Conservation (phyloP, 441 rosid species). For the Jatropha multifida region DNA sequence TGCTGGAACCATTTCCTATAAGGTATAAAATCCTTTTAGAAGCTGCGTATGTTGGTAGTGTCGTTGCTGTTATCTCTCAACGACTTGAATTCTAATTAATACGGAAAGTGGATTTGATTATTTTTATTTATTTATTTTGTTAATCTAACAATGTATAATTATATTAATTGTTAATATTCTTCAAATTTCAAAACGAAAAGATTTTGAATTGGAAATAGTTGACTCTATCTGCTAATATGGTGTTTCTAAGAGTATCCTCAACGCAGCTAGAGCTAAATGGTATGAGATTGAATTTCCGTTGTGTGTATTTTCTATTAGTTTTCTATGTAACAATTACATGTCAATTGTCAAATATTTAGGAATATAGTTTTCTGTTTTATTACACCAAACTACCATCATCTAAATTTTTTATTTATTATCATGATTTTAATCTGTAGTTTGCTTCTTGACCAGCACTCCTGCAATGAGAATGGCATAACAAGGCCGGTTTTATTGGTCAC, state of each 20-base stretch:
- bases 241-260: background rate
- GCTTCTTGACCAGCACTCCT: slow-evolving; percentile 59
- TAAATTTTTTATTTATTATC: background rate
- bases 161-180: background rate
- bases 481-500: slow-evolving; percentile 81
- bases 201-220: background rate
- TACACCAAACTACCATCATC: background rate
- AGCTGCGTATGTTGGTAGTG: background rate
- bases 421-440: slow-evolving; percentile 15
- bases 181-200: background rate
- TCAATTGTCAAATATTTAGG: background rate
- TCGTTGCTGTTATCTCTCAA: background rate
- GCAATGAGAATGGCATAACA: slow-evolving; percentile 57
- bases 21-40: slow-evolving; percentile 38
- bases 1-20: slow-evolving; percentile 80
- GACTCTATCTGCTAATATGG: background rate
- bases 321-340: background rate
- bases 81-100: background rate
- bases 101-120: background rate
- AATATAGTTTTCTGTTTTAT: background rate
- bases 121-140: background rate
- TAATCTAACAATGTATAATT: background rate
- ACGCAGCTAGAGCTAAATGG: background rate
- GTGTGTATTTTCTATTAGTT: background rate
- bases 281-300: background rate